Percentiles rank a stretch among this genome's conserved stretches.
Conservation (phyloP, 257 asterid species). For the Echites panduratus region DNA sequence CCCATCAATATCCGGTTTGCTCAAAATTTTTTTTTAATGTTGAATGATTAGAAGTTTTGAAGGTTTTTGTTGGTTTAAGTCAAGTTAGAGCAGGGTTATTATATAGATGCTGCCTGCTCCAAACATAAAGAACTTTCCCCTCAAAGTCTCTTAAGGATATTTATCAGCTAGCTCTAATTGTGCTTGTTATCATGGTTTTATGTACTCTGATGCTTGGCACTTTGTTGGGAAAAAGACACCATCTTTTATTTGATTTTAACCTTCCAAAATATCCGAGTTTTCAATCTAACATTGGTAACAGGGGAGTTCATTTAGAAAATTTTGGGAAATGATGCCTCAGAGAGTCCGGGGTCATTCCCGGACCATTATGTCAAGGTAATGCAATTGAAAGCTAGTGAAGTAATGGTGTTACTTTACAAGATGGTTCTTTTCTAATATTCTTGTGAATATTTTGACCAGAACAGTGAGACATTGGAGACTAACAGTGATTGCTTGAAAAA, state of each 20-base stretch:
- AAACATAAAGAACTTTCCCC: not conserved
- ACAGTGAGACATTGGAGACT: constrained; percentile 37
- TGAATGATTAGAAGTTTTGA: no score
- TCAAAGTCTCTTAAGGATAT: not conserved
- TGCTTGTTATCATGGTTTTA: not conserved
- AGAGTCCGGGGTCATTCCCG: constrained; percentile 39
- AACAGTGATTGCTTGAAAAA: constrained; percentile 35
- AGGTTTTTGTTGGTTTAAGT: not conserved
- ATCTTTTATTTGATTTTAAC: not conserved
- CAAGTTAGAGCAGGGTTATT: no score
- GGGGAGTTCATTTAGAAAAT: constrained; percentile 32
- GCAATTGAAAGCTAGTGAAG: constrained; percentile 14
- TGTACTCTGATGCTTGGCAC: not conserved
- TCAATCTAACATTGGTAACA: constrained; percentile 34
- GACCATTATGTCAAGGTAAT: constrained; percentile 47
- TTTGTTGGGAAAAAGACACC: not conserved
- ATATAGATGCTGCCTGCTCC: no score
- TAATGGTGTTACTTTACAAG: not conserved
- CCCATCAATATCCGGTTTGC: no score
- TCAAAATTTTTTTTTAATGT: no score
- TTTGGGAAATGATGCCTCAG: constrained; percentile 37
- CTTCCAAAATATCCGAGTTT: not conserved
- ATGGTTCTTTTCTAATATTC: not conserved
- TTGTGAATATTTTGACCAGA: constrained; percentile 43
- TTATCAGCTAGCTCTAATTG: not conserved